Base-by-base conservation (phyloP, 371 early-diverging fungal genomes). In the Mortierella polycephala region DNA sequence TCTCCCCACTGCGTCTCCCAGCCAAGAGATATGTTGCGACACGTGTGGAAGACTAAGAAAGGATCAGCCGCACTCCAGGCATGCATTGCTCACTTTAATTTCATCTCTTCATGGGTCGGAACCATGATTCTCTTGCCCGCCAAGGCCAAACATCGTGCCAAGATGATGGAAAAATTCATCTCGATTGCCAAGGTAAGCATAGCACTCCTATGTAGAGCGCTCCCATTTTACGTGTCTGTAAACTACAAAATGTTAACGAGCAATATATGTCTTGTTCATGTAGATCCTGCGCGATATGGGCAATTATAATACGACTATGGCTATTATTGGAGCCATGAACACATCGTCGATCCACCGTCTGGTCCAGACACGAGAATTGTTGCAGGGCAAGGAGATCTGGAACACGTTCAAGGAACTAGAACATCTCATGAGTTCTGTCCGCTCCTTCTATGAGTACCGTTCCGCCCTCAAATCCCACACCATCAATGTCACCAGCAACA, bases 241-340 rank as follows among this genome's bases (percentile, higher is more conserved):
- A 30, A 30, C 30, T 30, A 30, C 30, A 30, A 30, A 4, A 30
- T 30, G 18, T 37, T 66, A 65, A 65, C 58, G 7, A 37, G 30
- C n/a, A 21, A 23, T 52, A 47, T 51, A 7, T 55, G 44, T 68
- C 49, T 39, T 23, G 58, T 45, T 61, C 64, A 65, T 37, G 13
- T 62, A 87, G 87, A 82, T 84, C 44, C 82, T 86, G 16, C 82
- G 84, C 44, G 81, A 86, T 12, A 79, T 84, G 57, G 87, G 87
- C 60, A 93, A 93, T 69, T 93, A 86, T 62, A 92, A 90, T 57
- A 86, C 92, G 1, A 60, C 88, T 20, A 92, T 92, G 92, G 92
- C 93, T 9, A 80, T 93, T 41, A 71, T 93, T 57, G 91, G 92
- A 3, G 93, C 92, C 7, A 83, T 93, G 64, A 92, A 91, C 64